phyloP scores from a whole-genome alignment of 1,284 basidiomycete genomes.

The Ganoderma multipileum region DNA sequence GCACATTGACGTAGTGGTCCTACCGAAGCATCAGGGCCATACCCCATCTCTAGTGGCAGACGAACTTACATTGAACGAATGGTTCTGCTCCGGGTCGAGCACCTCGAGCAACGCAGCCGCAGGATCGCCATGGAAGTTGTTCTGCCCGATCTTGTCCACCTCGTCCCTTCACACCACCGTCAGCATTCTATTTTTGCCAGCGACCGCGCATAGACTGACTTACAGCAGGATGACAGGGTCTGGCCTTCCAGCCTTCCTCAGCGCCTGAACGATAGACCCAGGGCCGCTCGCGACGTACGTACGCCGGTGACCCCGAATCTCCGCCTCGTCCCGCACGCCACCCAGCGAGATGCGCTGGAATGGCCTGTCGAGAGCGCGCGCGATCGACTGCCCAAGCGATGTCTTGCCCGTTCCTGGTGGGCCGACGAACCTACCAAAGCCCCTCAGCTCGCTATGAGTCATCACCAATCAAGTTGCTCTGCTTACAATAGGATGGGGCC shows the following conservation, averaged over 20 bases:
- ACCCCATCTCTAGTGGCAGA: not conserved
- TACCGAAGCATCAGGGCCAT: slow-evolving; percentile 37
- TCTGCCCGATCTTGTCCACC: slow-evolving; percentile 88
- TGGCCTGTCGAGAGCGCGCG: slow-evolving; percentile 81
- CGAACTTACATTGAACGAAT: slow-evolving; percentile 74
- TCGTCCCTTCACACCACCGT: slow-evolving; percentile 60
- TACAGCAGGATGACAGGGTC: slow-evolving; percentile 85
- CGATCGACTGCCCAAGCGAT: slow-evolving; percentile 86
- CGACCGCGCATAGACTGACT: slow-evolving; percentile 42
- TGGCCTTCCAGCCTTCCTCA: slow-evolving; percentile 83
- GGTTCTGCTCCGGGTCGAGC: slow-evolving; percentile 92
- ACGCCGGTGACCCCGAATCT: slow-evolving; percentile 88
- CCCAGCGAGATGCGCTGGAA: slow-evolving; percentile 95
- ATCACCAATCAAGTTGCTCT: not conserved
- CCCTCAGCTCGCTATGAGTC: slow-evolving; percentile 8
- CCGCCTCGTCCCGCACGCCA: slow-evolving; percentile 90
- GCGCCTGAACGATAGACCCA: slow-evolving; percentile 86
- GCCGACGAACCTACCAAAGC: slow-evolving; percentile 66
- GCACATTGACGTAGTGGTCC: slow-evolving; percentile 93
- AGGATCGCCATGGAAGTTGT: slow-evolving; percentile 90
- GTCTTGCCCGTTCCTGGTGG: slow-evolving; percentile 89
- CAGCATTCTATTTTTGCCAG: slow-evolving; percentile 5
- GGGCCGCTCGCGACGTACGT: slow-evolving; percentile 93
- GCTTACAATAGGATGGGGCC: slow-evolving; percentile 85
- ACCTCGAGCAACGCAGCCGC: slow-evolving; percentile 89